Percentiles rank a stretch among this genome's conserved stretches.
Conservation (phyloP, 106 monocot species). For the Acorus calamus region DNA sequence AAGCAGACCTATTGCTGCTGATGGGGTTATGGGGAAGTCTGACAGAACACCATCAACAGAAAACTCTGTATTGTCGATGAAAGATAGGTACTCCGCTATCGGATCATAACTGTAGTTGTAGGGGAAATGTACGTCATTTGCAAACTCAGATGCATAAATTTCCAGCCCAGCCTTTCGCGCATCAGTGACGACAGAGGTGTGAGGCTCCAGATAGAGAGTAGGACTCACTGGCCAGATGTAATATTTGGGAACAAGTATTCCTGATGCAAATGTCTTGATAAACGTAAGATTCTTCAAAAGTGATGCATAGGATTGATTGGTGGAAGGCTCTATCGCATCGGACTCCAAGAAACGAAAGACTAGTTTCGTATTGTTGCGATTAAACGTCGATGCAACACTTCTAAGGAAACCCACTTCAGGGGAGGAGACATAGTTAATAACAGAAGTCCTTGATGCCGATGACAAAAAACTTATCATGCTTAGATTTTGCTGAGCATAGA, state of each 20-base stretch:
- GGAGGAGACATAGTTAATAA: slow-evolving; percentile 53
- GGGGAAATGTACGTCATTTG: slow-evolving; percentile 52
- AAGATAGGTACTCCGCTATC: slow-evolving; percentile 48
- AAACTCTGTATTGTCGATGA: slow-evolving; percentile 58
- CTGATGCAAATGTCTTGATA: slow-evolving; percentile 75
- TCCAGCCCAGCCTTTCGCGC: slow-evolving; percentile 73
- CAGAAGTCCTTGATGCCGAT: slow-evolving; percentile 23
- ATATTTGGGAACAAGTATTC: slow-evolving; percentile 74
- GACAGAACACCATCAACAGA: slow-evolving; percentile 85
- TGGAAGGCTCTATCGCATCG: slow-evolving; percentile 49
- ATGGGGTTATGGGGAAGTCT: slow-evolving; percentile 72
- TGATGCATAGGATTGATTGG: slow-evolving; percentile 55
- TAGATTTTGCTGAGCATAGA: slow-evolving; percentile 43
- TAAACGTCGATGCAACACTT: slow-evolving; percentile 26
- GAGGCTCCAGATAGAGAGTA: slow-evolving; percentile 40
- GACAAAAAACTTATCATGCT: slow-evolving; percentile 44
- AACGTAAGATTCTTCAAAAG: slow-evolving; percentile 68
- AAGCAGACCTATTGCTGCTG: slow-evolving; percentile 67
- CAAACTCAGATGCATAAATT: slow-evolving; percentile 70
- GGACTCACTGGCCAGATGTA: slow-evolving; percentile 74
- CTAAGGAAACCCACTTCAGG: slow-evolving; percentile 70
- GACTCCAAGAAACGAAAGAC: slow-evolving; percentile 59
- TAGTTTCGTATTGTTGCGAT: slow-evolving; percentile 39
- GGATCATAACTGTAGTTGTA: slow-evolving; percentile 93
- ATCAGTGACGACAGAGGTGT: slow-evolving; percentile 56